Base-by-base conservation (phyloP, 2,329 filamentous ascomycete species). In the Lasiodiplodia sp. region DNA sequence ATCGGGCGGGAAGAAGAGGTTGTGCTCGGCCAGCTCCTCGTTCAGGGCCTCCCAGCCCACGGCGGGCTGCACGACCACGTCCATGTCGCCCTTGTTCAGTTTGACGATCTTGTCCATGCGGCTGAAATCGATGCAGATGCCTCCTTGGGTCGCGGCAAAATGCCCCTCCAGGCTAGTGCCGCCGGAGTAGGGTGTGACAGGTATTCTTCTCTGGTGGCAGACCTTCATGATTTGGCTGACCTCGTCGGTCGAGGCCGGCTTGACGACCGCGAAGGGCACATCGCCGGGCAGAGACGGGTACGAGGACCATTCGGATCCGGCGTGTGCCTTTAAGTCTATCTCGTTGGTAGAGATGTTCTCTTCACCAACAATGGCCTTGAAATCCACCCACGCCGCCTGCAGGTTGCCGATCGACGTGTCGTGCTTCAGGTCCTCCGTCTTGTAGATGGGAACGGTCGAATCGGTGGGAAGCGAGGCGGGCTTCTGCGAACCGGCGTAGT, bases 91-190 rank as follows among this genome's bases (percentile, higher is more conserved):
- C 80, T 91, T 90, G 82, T 97, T 91, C 73, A 97, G 81, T 44
- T 85, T 83, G 40, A 97, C 71, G 65, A 97, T 90, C 77, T 91
- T 88, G 81, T 95, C 88, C 94, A 97, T 97, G 70, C 90, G 87
- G 63, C 87, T 86, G 78, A 97, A 96, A 79, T 97, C 93, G 74
- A 97, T 87, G 73, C 92, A 95, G 38, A 97, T 88, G 23, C 94
- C 94, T 68, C 92, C 91, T 72, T 90, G 84, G 18, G 93, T 97
- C 2, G 93, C 88, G 1, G 93, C 90, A 79, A 92, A 97, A 79
- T 97, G 93, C 1, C 94, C 94, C 80, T 97, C 94, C 38, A 97
- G 83, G 75, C 91, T 94, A 8, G 94, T 97, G 40, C 94, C 94
- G 53, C 94, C 94, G 68, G 91, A 93, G 81, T 94, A 97, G 2